A percentile compares a stretch with the other conserved stretches of the same genome.
phyloP scores from a whole-genome alignment of 2,329 filamentous ascomycete genomes.

The Pseudogymnoascus sp. region DNA sequence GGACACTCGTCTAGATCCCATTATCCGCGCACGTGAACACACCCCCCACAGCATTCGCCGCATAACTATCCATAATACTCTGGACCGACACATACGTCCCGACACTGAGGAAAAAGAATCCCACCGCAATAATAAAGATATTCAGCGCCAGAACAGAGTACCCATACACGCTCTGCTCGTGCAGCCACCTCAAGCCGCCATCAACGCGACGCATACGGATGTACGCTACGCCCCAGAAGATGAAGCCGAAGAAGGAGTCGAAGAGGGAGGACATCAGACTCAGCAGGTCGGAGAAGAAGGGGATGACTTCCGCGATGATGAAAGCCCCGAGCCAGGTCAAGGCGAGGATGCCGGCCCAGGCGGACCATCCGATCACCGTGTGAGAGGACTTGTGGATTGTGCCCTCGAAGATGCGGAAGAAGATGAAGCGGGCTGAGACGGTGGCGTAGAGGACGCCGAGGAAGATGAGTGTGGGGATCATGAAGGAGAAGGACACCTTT shows the following conservation, averaged over 20 bases:
- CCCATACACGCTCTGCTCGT: conserved; percentile 28
- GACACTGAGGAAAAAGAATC: conserved; percentile 70
- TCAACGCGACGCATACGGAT: conserved; percentile 65
- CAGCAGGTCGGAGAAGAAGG: conserved; percentile 71
- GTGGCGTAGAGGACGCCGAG: conserved; percentile 84
- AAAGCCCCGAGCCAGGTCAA: conserved; percentile 79
- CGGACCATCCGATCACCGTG: conserved; percentile 70
- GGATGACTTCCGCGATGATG: conserved; percentile 85
- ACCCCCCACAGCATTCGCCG: conserved; percentile 52
- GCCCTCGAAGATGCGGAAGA: conserved; percentile 78
- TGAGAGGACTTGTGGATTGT: conserved; percentile 73
- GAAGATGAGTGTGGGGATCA: conserved; percentile 92
- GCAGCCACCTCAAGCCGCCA: conserved; percentile 37
- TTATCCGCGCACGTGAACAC: conserved; percentile 69
- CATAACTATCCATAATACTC: conserved; percentile 66
- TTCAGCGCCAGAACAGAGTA: conserved; percentile 57
- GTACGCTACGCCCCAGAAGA: conserved; percentile 84
- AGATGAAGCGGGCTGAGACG: conserved; percentile 81
- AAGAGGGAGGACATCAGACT: conserved; percentile 80
- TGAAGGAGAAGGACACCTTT: conserved; percentile 87
- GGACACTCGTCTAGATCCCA: conserved; percentile 39
- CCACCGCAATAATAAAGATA: conserved; percentile 60
- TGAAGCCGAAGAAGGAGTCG: conserved; percentile 90
- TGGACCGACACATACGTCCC: conserved; percentile 76
- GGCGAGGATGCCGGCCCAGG: conserved; percentile 69